Conservation (phyloP, 2,329 filamentous ascomycete genomes). For the Fusarium subtropicale region DNA sequence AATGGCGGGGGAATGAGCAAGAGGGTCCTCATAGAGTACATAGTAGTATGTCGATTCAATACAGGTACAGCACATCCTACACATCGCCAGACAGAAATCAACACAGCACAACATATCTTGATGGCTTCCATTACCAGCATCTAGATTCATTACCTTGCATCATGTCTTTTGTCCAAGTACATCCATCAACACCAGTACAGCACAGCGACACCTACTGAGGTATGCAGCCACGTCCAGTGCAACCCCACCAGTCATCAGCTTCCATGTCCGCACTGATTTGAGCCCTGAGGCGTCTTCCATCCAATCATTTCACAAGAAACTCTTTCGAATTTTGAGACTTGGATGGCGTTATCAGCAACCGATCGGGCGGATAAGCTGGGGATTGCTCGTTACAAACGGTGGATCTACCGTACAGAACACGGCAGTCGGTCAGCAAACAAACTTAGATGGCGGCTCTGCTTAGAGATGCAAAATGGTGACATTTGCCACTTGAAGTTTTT, state of each 20-base stretch:
- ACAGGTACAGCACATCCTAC: neutral
- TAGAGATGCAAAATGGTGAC: conserved; percentile 25
- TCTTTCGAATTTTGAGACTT: conserved; percentile 42
- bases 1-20: conserved; percentile 35
- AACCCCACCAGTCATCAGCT: neutral
- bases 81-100: neutral
- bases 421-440: conserved; percentile 40
- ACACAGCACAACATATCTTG: neutral
- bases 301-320: conserved; percentile 33
- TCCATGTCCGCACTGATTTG: conserved; percentile 27
- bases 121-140: neutral
- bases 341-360: conserved; percentile 47
- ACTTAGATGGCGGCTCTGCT: conserved; percentile 28
- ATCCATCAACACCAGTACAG: neutral
- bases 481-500: conserved; percentile 31
- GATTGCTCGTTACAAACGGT: conserved; percentile 31
- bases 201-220: neutral
- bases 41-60: neutral
- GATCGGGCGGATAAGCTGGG: conserved; percentile 42
- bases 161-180: neutral
- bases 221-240: neutral
- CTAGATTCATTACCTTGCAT: neutral
- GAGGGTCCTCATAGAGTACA: conserved; percentile 10
- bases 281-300: conserved; percentile 22
- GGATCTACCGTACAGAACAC: conserved; percentile 23